These are phyloP conservation scores for Stephania japonica DNA, from an alignment of 164 flowering plant species.

Conservation along the genomic window DNA sequence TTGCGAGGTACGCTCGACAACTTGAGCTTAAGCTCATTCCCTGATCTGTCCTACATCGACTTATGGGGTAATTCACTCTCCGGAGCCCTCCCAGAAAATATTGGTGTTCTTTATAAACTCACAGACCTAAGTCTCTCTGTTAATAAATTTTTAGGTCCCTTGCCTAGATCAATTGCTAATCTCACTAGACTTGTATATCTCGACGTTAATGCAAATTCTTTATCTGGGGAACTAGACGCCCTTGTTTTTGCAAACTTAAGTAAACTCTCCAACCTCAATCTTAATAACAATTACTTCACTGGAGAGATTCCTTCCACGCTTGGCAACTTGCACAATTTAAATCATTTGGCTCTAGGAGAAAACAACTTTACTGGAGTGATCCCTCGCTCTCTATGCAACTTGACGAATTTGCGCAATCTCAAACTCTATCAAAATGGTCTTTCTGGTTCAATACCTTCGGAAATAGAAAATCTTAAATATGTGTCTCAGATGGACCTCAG, in stretches of 20 bases:
- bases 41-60: neutral
- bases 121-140: neutral
- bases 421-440: neutral
- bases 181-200: neutral
- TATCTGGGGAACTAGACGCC: neutral
- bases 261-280: neutral
- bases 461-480: conserved; percentile 1
- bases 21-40: neutral
- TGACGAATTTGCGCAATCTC: neutral
- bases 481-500: neutral
- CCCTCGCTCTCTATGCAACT: neutral
- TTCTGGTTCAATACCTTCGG: conserved; percentile 4
- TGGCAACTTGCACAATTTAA: neutral
- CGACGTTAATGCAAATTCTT: no score
- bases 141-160: conserved; percentile 3
- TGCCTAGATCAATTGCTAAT: neutral
- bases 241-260: neutral
- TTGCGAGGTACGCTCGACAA: neutral
- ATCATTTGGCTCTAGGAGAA: neutral
- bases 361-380: conserved; percentile 3
- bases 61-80: neutral
- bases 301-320: neutral
- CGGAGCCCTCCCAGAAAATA: neutral
- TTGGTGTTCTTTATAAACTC: neutral
- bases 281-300: neutral